Base-by-base conservation (phyloP, 257 asterid genomes). In the Scutellaria galericulata region DNA sequence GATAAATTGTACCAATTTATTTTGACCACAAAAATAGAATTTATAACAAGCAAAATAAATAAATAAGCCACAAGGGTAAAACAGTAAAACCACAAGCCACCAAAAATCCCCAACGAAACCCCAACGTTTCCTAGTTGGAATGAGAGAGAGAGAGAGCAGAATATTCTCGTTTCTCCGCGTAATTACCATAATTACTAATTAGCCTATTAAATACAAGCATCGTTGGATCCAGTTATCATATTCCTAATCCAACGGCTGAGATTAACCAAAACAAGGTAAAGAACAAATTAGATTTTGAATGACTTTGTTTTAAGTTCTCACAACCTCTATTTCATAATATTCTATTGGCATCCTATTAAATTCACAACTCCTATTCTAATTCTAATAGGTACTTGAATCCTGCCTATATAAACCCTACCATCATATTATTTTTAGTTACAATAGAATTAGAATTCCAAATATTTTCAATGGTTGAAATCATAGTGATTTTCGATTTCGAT, bases 401-500 rank as follows among this genome's bases (percentile, higher is more conserved):
- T 24, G 13, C 73, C 78, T 75, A 75, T 68, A 55, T 56, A 79
- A 39, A 76, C 67, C 66, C 80, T 63, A 58, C 2, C 40, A 0
- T 5, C 42, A 57, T 57, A 22, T 5, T 20, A 18, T 8, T 55
- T 39, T 55, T 3, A 55, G 40, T 15, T 20, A 8, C 27, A 24
- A 24, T 1, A 24, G 27, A 24, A 1, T 24, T 24, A 24, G 27
- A 7, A 58, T 10, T 58, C 0, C 12, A 13, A 35, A 9, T 2
- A n/a, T 13, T 8, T 5, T 4, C 55, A 1, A 83, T 87, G 92
- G 83, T 84, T 1, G 86, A 75, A 53, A 81, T 81, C 22, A 58
- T 79, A 46, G 79, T 79, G 44, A 77, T 87, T 40, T 81, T 87
- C 57, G 88, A 87, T 53, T 87, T 87, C 9, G 92, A 87, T 58